Conservation (phyloP, 1,284 basidiomycete species). For the Microbotryum violaceum region DNA sequence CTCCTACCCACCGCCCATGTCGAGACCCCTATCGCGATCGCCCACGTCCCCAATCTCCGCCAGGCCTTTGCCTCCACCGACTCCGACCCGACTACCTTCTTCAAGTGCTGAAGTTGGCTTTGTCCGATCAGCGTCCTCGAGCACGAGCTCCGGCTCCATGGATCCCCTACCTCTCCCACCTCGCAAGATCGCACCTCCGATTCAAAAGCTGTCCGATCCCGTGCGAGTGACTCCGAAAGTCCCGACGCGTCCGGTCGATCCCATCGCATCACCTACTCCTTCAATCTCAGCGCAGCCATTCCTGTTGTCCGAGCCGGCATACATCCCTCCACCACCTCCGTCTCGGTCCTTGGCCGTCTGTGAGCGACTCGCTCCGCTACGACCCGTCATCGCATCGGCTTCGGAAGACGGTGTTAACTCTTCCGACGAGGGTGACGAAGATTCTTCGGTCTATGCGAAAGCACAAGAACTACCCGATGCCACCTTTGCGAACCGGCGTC, state of each 20-base stretch:
- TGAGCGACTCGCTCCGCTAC: constrained; percentile 12
- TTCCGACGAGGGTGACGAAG: constrained; percentile 28
- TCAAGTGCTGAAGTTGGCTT: neutral
- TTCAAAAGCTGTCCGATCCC: neutral
- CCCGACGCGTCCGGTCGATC: neutral
- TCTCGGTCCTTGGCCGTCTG: constrained; percentile 8
- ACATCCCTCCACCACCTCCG: constrained; percentile 28
- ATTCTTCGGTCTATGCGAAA: constrained; percentile 1
- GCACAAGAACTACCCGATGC: constrained; percentile 67
- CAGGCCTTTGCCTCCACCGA: neutral
- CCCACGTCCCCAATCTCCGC: neutral
- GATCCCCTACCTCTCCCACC: neutral
- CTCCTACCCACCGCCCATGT: neutral
- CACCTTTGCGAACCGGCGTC: constrained; percentile 68
- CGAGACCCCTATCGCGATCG: neutral
- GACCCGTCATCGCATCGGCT: constrained; percentile 1
- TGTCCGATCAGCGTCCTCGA: neutral
- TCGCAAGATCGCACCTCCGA: neutral
- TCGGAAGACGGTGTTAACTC: neutral
- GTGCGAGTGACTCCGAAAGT: neutral
- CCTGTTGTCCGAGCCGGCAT: constrained; percentile 1
- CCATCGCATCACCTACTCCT: neutral
- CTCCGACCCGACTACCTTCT: neutral
- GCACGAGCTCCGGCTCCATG: neutral
- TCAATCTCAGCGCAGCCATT: neutral